Conservation (phyloP, 1,284 basidiomycete genomes). For the Fistulina hepatica region DNA sequence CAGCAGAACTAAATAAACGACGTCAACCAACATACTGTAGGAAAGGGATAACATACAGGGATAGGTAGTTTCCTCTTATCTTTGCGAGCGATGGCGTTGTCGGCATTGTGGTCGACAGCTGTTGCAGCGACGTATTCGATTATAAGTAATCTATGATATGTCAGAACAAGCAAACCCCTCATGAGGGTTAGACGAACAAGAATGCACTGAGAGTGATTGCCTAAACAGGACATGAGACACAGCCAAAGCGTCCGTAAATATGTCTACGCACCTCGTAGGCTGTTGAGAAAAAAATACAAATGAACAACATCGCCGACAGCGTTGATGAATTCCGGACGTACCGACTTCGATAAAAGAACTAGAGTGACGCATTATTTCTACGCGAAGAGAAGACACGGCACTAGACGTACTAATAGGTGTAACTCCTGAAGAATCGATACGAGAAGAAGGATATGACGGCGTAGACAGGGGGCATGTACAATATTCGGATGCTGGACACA, state of each 20-base stretch:
- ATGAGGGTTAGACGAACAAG: constrained; percentile 36
- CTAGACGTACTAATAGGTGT: constrained; percentile 86
- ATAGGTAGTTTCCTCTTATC: constrained; percentile 68
- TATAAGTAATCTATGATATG: constrained; percentile 49
- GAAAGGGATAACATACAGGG: constrained; percentile 33
- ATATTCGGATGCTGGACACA: constrained; percentile 48
- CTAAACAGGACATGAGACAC: constrained; percentile 23
- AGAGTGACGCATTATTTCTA: too few relatives aligned
- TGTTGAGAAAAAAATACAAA: constrained; percentile 14
- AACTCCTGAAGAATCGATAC: constrained; percentile 73
- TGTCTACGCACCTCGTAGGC: constrained; percentile 35
- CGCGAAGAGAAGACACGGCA: too few relatives aligned
- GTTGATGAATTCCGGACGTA: constrained; percentile 24
- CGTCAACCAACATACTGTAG: constrained; percentile 22
- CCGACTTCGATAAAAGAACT: constrained; percentile 61
- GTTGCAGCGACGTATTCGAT: constrained; percentile 77
- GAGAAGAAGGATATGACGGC: constrained; percentile 84
- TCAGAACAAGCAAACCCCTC: constrained; percentile 12
- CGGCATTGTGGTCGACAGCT: constrained; percentile 45
- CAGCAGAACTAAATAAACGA: too few relatives aligned
- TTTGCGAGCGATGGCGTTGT: constrained; percentile 63
- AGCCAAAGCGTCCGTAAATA: constrained; percentile 10
- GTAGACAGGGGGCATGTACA: constrained; percentile 76
- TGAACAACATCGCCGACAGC: constrained; percentile 2
- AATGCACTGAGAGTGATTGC: constrained; percentile 73